Evolutionary conservation across 2,329 filamentous ascomycete species (phyloP).

Genomic region (Aspergillus brunneoviolaceus): DNA sequence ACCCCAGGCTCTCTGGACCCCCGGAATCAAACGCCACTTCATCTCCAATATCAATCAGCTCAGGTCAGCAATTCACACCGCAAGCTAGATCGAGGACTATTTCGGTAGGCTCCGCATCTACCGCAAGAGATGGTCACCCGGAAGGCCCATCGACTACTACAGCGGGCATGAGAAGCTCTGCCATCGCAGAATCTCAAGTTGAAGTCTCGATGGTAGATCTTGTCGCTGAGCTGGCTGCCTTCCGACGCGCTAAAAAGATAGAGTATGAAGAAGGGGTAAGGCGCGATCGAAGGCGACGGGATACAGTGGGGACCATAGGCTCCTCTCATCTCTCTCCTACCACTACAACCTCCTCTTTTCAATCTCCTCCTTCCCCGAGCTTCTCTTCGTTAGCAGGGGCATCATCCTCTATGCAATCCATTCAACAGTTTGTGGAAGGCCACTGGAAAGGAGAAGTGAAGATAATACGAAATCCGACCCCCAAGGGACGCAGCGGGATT

Average conservation of each 20-base stretch:
- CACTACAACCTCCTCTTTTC: slow-evolving; percentile 5
- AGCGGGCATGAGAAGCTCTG: neutral
- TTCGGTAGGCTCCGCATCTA: neutral
- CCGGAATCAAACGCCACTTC: slow-evolving; percentile 15
- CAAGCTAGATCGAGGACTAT: neutral
- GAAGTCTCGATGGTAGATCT: slow-evolving; percentile 47
- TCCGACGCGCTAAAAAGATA: slow-evolving; percentile 53
- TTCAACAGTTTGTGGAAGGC: slow-evolving; percentile 51
- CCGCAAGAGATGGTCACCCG: neutral
- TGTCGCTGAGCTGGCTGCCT: slow-evolving; percentile 54
- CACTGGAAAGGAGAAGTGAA: slow-evolving; percentile 61
- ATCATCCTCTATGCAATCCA: slow-evolving; percentile 23
- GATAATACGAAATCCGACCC: slow-evolving; percentile 50
- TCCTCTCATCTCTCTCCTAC: slow-evolving; percentile 12
- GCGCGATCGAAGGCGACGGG: slow-evolving; percentile 26
- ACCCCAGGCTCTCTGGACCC: slow-evolving; percentile 18
- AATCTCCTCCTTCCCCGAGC: slow-evolving; percentile 16
- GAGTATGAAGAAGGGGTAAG: slow-evolving; percentile 44
- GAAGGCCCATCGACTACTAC: neutral
- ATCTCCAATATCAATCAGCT: slow-evolving; percentile 13
- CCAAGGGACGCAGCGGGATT: slow-evolving; percentile 42
- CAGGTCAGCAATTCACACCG: slow-evolving; percentile 1
- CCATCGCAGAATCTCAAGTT: slow-evolving; percentile 2
- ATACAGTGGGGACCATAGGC: slow-evolving; percentile 24
- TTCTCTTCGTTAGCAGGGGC: slow-evolving; percentile 6